Base-by-base conservation (phyloP, 208 protist genomes). In the Novymonas esmeraldas region DNA sequence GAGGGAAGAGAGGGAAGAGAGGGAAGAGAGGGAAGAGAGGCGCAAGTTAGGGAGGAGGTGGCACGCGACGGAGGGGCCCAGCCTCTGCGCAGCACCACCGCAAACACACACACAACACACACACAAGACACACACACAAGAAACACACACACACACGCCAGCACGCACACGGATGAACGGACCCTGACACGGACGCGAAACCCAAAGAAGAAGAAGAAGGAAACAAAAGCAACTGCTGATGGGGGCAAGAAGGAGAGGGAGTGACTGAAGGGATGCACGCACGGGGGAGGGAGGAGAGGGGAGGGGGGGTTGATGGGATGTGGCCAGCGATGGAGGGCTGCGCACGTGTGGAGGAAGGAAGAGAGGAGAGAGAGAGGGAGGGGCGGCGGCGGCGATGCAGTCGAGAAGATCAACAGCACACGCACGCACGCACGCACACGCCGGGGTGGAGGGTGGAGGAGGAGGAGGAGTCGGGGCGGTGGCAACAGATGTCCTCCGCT, bases 1-100 rank as follows among this genome's bases (percentile, higher is more conserved):
- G 24, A 5, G 46, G 46, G 46, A 51, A 51, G 24, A 51, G 7
- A 26, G 10, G 24, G 22, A 20, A n/a, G 10, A 24, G 31, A 2
- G 10, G 0, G 41, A 64, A 6, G 39, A 62, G 45, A 67, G n/a
- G 55, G 34, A 16, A 39, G 41, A 28, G 44, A 29, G 14, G 16
- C 10, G 45, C 22, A 11, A 22, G 41, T 28, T 45, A 73, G 44
- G 5, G 46, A 56, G 52, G 63, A 48, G 52, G 62, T 39, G 67
- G 51, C 20, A 20, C 67, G 50, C 42, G 57, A 59, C 48, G 57
- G 48, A n/a, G n/a, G n/a, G n/a, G n/a, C n/a, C n/a, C n/a, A n/a
- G n/a, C n/a, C n/a, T n/a, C 45, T 3, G 76, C 67, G 56, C 11
- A 28, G 29, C 13, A 22, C n/a, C 13, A 58, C 20, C n/a, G 16